These are phyloP conservation scores for Ensete glaucum DNA, from an alignment of 176 grass and related monocot species.

Conservation along the genomic window DNA sequence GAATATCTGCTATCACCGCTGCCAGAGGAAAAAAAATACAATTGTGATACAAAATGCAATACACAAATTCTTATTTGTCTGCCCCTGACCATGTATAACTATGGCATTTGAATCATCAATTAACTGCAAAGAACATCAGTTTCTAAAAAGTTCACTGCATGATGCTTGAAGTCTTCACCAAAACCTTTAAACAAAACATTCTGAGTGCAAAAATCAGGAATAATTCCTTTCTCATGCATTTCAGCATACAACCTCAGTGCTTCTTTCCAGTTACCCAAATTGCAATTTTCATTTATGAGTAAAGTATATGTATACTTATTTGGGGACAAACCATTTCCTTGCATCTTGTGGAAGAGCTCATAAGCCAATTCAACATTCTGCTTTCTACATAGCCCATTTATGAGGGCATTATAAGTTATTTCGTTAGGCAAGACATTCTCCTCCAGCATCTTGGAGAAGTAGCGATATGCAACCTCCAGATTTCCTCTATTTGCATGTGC, in stretches of 20 bases:
- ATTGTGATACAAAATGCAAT: neutral
- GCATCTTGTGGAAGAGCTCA: conserved; percentile 48
- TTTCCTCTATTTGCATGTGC: conserved; percentile 42
- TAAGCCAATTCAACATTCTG: conserved; percentile 45
- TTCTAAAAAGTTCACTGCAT: conserved; percentile 49
- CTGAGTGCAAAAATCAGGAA: conserved; percentile 44
- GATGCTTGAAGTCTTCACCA: conserved; percentile 38
- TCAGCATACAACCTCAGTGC: conserved; percentile 55
- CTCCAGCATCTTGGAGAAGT: conserved; percentile 44
- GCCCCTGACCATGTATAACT: neutral
- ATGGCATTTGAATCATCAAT: neutral
- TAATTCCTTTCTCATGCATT: conserved; percentile 52
- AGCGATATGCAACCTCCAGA: conserved; percentile 45
- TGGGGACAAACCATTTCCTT: conserved; percentile 46
- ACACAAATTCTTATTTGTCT: neutral
- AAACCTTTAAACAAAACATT: conserved; percentile 54
- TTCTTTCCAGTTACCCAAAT: conserved; percentile 43
- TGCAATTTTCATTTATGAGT: conserved; percentile 50
- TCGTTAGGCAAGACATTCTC: conserved; percentile 43
- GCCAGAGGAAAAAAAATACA: neutral
- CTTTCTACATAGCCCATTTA: conserved; percentile 53
- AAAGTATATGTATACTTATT: conserved; percentile 70
- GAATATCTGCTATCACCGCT: neutral
- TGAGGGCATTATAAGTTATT: conserved; percentile 69
- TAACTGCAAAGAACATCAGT: conserved; percentile 62